Evolutionary conservation across 768 basidiomycete genomes (phyloP).

Genomic region (Hortiboletus flavorubellus): DNA sequence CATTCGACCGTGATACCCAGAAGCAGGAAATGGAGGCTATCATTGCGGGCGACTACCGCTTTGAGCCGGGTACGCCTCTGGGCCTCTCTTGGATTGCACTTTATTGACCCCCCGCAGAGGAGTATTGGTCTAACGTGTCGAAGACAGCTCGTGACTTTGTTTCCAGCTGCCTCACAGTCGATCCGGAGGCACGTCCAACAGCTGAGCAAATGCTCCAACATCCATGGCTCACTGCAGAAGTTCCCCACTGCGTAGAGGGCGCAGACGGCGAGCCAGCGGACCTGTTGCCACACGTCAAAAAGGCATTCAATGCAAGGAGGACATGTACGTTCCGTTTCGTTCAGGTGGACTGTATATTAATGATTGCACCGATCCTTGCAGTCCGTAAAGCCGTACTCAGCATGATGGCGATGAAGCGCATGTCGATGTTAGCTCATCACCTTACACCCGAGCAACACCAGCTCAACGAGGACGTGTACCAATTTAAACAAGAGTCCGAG

Average conservation of each 20-base stretch:
- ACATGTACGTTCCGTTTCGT: constrained; percentile 55
- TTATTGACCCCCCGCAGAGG: constrained; percentile 38
- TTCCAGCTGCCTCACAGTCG: constrained; percentile 74
- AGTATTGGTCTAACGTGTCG: constrained; percentile 87
- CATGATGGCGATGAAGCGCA: constrained; percentile 81
- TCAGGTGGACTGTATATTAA: constrained; percentile 1
- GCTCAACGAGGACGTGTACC: constrained; percentile 55
- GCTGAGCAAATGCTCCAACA: constrained; percentile 72
- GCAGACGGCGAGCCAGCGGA: constrained; percentile 60
- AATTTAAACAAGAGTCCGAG: constrained; percentile 82
- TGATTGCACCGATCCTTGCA: constrained; percentile 27
- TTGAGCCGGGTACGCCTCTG: constrained; percentile 55
- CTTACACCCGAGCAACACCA: constrained; percentile 43
- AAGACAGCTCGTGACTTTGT: constrained; percentile 84
- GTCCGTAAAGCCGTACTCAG: constrained; percentile 87
- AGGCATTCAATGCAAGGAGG: constrained; percentile 83
- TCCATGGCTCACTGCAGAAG: constrained; percentile 57
- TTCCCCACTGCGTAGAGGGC: constrained; percentile 66
- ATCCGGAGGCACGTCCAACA: constrained; percentile 77
- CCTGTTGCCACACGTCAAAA: constrained; percentile 86
- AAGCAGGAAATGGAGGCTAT: constrained; percentile 95
- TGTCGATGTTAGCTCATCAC: constrained; percentile 52
- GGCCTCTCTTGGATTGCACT: not conserved
- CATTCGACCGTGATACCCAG: constrained; percentile 90
- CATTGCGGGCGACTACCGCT: constrained; percentile 88